These are phyloP conservation scores for Russula foetens DNA, from an alignment of 768 basidiomycete species.

Conservation along the genomic window DNA sequence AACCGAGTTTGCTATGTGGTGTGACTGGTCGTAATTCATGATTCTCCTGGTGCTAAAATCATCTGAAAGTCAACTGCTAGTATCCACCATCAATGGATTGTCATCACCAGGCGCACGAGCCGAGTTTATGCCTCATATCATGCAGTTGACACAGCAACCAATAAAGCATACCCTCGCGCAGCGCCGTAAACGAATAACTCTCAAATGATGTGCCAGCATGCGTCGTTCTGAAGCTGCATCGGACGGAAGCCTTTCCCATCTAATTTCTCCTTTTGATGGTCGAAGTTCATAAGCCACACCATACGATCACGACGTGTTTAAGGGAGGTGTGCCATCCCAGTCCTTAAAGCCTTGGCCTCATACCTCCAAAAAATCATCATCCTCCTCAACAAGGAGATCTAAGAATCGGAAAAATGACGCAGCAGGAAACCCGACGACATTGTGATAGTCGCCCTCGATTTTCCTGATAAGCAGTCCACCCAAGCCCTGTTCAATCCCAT, in stretches of 20 bases:
- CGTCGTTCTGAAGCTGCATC: neutral
- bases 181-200: neutral
- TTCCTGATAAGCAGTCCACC: conserved; percentile 78
- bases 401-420: conserved; percentile 75
- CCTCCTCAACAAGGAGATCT: conserved; percentile 64
- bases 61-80: neutral
- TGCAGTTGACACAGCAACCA: neutral
- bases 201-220: neutral
- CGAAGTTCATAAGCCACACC: neutral
- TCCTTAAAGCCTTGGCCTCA: neutral
- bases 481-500: conserved; percentile 43
- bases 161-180: neutral
- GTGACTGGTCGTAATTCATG: no score
- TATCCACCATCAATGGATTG: neutral
- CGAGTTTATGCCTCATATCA: neutral
- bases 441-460: conserved; percentile 84
- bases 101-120: neutral
- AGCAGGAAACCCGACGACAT: conserved; percentile 89
- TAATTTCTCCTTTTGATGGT: neutral
- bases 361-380: conserved; percentile 54
- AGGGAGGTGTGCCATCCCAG: neutral
- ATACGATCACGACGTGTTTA: neutral
- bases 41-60: neutral
- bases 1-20: no score
- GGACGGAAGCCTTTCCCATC: neutral